phyloP scores from a whole-genome alignment of 2,329 filamentous ascomycete genomes.

The Monilinia vaccinii-corymbosi region DNA sequence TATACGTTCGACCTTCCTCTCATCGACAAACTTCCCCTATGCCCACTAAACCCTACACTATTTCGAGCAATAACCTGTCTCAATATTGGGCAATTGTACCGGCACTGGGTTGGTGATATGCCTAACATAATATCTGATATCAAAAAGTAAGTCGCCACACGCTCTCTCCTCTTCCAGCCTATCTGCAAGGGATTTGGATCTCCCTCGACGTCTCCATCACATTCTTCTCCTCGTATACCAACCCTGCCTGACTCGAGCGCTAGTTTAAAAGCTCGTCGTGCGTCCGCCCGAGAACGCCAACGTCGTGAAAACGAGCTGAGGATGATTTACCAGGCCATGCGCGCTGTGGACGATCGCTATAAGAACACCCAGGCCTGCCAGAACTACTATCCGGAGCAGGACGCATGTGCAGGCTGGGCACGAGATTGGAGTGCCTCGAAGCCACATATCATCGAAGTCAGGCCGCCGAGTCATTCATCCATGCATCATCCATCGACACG shows the following conservation, averaged over 20 bases:
- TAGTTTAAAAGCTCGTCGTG: conserved; percentile 1
- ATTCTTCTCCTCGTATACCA: neutral
- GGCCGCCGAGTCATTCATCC: neutral
- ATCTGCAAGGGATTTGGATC: neutral
- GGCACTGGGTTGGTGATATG: neutral
- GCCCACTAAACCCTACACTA: neutral
- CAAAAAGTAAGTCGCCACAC: neutral
- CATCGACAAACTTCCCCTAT: neutral
- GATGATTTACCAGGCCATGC: neutral
- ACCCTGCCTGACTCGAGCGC: neutral
- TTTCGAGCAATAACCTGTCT: neutral
- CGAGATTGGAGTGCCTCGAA: neutral
- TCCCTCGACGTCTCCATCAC: neutral
- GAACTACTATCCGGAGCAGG: neutral
- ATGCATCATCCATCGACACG: neutral
- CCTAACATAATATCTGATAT: neutral
- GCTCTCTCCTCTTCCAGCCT: neutral
- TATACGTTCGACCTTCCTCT: neutral
- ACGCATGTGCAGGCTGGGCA: neutral
- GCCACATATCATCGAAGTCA: neutral
- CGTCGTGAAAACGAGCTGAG: neutral
- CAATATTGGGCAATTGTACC: neutral
- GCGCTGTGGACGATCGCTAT: neutral
- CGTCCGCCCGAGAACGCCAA: neutral
- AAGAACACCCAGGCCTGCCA: neutral